Conservation (phyloP, 768 basidiomycete genomes). For the Russula olivacea region DNA sequence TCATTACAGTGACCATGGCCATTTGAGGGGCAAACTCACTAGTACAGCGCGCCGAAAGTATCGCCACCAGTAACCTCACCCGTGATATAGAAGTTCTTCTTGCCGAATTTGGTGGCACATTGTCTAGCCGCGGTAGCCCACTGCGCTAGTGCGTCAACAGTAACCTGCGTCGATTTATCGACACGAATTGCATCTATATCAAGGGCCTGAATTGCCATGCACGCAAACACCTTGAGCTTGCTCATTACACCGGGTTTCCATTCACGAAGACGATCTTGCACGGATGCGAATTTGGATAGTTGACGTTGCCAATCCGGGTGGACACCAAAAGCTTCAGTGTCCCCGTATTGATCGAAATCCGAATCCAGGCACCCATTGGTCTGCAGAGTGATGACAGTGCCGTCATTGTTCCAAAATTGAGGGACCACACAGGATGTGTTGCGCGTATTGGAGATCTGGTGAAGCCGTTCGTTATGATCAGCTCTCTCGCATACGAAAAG, state of each 20-base stretch:
- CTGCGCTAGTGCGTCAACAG: slow-evolving; percentile 67
- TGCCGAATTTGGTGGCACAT: slow-evolving; percentile 67
- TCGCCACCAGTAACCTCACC: slow-evolving; percentile 96
- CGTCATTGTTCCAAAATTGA: slow-evolving; percentile 75
- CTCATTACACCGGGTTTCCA: slow-evolving; percentile 78
- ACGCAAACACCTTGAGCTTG: slow-evolving; percentile 73
- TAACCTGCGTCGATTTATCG: slow-evolving; percentile 91
- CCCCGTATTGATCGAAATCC: slow-evolving; percentile 93
- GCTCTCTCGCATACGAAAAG: slow-evolving; percentile 8
- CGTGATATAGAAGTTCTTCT: slow-evolving; percentile 84
- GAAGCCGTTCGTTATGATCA: slow-evolving; percentile 9
- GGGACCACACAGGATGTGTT: slow-evolving; percentile 74
- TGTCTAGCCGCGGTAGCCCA: slow-evolving; percentile 72
- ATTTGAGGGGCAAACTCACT: slow-evolving; percentile 42
- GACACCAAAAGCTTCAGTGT: slow-evolving; percentile 97
- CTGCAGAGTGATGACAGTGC: slow-evolving; percentile 51
- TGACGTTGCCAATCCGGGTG: slow-evolving; percentile 93
- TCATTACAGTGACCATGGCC: not conserved
- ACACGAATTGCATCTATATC: slow-evolving; percentile 94
- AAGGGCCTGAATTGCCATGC: slow-evolving; percentile 80
- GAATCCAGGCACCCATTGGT: slow-evolving; percentile 68
- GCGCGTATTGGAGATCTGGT: slow-evolving; percentile 58
- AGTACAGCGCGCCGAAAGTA: slow-evolving; percentile 79
- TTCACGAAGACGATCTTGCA: slow-evolving; percentile 92
- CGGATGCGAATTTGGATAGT: slow-evolving; percentile 90